Percentiles rank a stretch among this genome's conserved stretches.
These are phyloP conservation scores for Trichoderma atrobrunneum DNA, from an alignment of 2,329 filamentous ascomycete genomes.

Conservation along the genomic window DNA sequence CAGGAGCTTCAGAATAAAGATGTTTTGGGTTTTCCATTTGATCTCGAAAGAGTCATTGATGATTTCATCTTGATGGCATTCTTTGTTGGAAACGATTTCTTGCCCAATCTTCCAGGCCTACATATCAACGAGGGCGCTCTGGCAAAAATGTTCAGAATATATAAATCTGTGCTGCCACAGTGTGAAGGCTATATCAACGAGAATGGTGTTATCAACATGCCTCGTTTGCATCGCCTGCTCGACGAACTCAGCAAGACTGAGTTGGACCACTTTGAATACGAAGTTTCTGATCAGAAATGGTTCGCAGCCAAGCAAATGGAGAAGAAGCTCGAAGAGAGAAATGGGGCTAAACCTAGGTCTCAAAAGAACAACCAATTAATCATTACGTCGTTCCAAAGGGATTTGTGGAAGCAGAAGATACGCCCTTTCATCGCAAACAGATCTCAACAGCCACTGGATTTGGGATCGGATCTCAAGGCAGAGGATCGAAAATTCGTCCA, in stretches of 20 bases:
- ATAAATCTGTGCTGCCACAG: conserved; percentile 84
- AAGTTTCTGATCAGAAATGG: conserved; percentile 87
- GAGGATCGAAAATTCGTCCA: conserved; percentile 92
- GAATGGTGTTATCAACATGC: conserved; percentile 84
- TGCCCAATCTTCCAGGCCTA: conserved; percentile 91
- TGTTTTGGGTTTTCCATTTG: conserved; percentile 72
- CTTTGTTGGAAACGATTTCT: conserved; percentile 98
- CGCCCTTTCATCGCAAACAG: conserved; percentile 78
- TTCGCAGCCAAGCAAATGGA: conserved; percentile 80
- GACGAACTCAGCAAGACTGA: conserved; percentile 86
- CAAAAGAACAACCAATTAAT: conserved; percentile 56
- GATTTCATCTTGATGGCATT: conserved; percentile 99
- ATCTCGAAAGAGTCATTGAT: conserved; percentile 95
- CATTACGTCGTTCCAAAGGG: conserved; percentile 76
- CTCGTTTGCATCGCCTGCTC: conserved; percentile 72
- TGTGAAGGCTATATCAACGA: conserved; percentile 97
- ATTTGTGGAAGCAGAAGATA: conserved; percentile 74
- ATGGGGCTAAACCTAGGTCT: conserved; percentile 53
- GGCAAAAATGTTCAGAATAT: conserved; percentile 95
- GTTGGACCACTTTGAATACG: conserved; percentile 86
- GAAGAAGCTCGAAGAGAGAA: conserved; percentile 58
- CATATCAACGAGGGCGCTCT: conserved; percentile 98
- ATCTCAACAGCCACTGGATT: conserved; percentile 63
- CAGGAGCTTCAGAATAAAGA: conserved; percentile 80
- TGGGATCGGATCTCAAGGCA: conserved; percentile 70